Percentiles rank a stretch among this genome's conserved stretches.
phyloP scores from a whole-genome alignment of 2,329 filamentous ascomycete genomes.

The Aphanocladium album region DNA sequence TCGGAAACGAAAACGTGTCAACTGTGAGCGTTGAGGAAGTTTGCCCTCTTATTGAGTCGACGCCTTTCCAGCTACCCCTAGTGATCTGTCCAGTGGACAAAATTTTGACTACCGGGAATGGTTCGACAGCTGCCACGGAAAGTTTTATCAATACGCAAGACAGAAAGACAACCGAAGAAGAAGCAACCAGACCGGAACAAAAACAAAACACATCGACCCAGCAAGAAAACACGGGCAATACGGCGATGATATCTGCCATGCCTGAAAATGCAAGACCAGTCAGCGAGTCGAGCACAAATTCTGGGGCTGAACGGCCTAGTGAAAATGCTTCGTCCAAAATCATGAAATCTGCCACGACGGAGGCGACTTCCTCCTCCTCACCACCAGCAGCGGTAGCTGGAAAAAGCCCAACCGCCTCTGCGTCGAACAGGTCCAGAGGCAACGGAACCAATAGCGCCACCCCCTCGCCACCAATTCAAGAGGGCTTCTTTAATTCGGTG shows the following conservation, averaged over 20 bases:
- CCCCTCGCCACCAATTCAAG: slow-evolving; percentile 69
- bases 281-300: slow-evolving; percentile 17
- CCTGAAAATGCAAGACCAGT: background rate
- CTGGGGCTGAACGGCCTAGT: background rate
- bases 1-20: background rate
- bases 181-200: background rate
- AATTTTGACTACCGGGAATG: background rate
- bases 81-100: background rate
- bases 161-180: background rate
- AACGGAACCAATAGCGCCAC: slow-evolving; percentile 24
- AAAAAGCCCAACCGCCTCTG: background rate
- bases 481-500: slow-evolving; percentile 96
- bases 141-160: background rate
- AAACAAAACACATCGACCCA: background rate
- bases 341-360: background rate
- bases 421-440: slow-evolving; percentile 24
- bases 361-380: background rate
- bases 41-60: background rate
- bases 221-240: background rate
- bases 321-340: background rate
- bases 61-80: background rate
- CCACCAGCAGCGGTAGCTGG: background rate
- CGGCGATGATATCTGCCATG: background rate
- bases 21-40: background rate
- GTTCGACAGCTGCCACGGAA: background rate